A percentile compares a stretch with the other conserved stretches of the same genome.
Conservation (phyloP, 2,329 filamentous ascomycete genomes). For the Thielaviopsis populi region DNA sequence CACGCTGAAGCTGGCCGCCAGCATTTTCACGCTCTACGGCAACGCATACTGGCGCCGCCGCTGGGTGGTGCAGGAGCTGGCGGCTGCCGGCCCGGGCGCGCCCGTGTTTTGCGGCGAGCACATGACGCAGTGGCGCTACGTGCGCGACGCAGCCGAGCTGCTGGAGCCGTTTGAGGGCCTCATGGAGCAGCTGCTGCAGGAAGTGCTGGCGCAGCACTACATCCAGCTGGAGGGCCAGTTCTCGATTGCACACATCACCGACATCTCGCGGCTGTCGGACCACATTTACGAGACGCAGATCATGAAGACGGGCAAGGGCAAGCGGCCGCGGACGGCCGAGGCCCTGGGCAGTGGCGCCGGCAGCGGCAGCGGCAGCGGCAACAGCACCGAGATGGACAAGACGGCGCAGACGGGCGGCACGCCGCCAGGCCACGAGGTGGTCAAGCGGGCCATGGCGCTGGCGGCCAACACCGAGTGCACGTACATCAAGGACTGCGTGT, state of each 20-base stretch:
- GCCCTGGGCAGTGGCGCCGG: too few relatives aligned
- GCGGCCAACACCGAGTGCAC: constrained; percentile 11
- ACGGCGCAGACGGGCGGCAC: not conserved
- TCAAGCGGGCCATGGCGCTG: constrained; percentile 9
- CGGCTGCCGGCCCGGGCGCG: constrained; percentile 1
- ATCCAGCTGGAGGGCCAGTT: constrained; percentile 13
- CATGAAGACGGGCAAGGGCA: not conserved
- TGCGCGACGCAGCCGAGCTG: constrained; percentile 15
- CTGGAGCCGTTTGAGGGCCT: constrained; percentile 11
- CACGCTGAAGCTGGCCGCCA: constrained; percentile 14
- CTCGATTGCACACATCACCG: constrained; percentile 10
- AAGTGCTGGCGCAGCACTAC: constrained; percentile 13
- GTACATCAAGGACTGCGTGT: constrained; percentile 10
- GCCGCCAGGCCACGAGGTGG: not conserved
- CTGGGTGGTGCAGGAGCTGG: constrained; percentile 12
- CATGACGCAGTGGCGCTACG: constrained; percentile 15
- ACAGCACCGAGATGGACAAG: constrained; percentile 4
- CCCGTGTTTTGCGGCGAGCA: constrained; percentile 14
- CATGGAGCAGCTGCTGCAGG: constrained; percentile 12
- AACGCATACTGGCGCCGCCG: constrained; percentile 12
- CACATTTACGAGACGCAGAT: constrained; percentile 5
- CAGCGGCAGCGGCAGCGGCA: too few relatives aligned
- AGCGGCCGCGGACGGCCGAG: not conserved
- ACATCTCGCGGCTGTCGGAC: constrained; percentile 8
- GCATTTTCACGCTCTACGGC: constrained; percentile 15